Conservation (phyloP, 2,329 filamentous ascomycete species). For the Cladosporium sp. region DNA sequence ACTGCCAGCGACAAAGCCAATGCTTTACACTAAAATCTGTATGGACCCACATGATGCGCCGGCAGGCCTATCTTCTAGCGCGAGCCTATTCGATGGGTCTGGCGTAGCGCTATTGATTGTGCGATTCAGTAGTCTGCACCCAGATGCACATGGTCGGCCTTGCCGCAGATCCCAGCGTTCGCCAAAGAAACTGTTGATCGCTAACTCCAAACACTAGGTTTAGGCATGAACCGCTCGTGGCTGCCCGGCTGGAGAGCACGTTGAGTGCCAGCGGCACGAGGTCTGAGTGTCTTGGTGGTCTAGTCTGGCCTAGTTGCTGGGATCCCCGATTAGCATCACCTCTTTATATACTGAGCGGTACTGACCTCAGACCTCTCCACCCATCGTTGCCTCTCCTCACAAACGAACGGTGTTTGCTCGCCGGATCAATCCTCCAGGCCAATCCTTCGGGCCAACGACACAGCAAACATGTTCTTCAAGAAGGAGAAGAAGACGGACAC, state of each 20-base stretch:
- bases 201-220: not conserved
- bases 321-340: not conserved
- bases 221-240: not conserved
- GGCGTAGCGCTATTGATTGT: not conserved
- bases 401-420: not conserved
- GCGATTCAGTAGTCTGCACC: not conserved
- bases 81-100: not conserved
- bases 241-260: not conserved
- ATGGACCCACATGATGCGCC: not conserved
- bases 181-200: not conserved
- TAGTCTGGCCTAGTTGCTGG: not conserved
- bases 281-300: too few relatives aligned
- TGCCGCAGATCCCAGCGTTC: not conserved
- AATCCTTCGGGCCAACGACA: not conserved
- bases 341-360: not conserved
- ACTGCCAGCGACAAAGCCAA: not conserved
- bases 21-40: not conserved
- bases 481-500: not conserved
- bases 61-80: not conserved
- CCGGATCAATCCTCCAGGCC: not conserved
- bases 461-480: not conserved
- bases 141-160: not conserved
- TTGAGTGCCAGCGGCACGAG: not conserved
- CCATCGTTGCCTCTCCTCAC: not conserved
- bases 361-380: not conserved